A percentile compares a stretch with the other conserved stretches of the same genome.
Conservation (phyloP, 305 asterid genomes). For the Plantago coronopus region DNA sequence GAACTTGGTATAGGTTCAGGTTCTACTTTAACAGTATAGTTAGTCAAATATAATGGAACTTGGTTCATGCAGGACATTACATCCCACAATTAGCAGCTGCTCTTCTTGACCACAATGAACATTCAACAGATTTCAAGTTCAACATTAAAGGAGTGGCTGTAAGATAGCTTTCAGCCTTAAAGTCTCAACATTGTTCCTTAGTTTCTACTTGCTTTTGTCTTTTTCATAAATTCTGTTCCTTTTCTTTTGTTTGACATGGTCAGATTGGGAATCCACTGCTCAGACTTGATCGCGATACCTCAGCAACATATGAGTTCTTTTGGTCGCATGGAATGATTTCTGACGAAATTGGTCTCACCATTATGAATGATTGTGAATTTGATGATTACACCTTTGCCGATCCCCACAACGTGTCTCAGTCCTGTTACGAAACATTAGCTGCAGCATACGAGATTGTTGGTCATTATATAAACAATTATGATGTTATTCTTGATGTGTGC, state of each 20-base stretch:
- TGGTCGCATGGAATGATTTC: conserved; percentile 99
- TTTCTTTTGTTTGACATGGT: conserved; percentile 9
- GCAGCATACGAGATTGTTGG: conserved; percentile 65
- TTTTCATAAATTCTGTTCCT: too few species aligned
- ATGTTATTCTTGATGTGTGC: conserved; percentile 88
- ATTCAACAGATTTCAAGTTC: conserved; percentile 70
- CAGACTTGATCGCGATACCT: conserved; percentile 75
- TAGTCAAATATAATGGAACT: background rate
- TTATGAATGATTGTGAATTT: conserved; percentile 74
- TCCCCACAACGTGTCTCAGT: conserved; percentile 64
- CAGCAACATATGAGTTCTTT: conserved; percentile 73
- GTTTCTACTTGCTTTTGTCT: background rate
- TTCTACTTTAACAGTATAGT: background rate
- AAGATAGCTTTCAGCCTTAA: conserved; percentile 31
- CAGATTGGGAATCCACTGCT: conserved; percentile 98
- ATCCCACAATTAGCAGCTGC: conserved; percentile 80
- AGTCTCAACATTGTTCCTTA: background rate
- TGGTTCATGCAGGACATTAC: conserved; percentile 62
- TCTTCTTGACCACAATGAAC: conserved; percentile 72
- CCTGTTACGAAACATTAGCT: conserved; percentile 56
- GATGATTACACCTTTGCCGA: conserved; percentile 66
- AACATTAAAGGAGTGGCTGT: conserved; percentile 88
- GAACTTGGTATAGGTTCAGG: too few species aligned
- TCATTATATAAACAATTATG: conserved; percentile 62
- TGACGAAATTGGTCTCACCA: conserved; percentile 72